Percentiles rank a stretch among this genome's conserved stretches.
Conservation (phyloP, 371 early-diverging fungal genomes). For the Blastocladiella emersonii region DNA sequence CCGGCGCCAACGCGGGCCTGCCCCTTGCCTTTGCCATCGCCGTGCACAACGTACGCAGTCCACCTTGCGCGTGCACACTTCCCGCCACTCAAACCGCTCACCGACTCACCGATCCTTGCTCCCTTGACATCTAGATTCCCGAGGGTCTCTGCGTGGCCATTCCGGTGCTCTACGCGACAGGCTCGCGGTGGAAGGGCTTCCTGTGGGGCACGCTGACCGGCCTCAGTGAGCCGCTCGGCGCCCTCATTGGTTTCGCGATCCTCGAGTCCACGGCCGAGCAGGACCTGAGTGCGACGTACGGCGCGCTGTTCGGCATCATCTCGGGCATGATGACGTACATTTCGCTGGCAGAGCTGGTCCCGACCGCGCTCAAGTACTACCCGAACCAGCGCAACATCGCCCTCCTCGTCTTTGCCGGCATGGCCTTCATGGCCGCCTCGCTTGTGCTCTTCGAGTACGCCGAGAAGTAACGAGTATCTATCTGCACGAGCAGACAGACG, state of each 20-base stretch:
- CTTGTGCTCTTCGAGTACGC: constrained; percentile 7
- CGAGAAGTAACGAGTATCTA: not conserved
- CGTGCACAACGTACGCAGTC: not conserved
- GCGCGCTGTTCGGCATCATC: not conserved
- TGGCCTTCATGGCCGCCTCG: constrained; percentile 13
- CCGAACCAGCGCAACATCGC: constrained; percentile 1
- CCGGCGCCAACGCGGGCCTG: not conserved
- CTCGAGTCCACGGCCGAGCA: not conserved
- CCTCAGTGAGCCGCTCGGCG: constrained; percentile 10
- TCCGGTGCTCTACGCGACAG: constrained; percentile 9
- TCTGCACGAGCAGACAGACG: no score
- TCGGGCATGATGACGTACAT: constrained; percentile 10
- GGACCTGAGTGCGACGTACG: not conserved
- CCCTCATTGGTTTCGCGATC: constrained; percentile 8
- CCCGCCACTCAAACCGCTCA: no score
- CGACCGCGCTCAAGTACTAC: constrained; percentile 8
- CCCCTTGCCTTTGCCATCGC: not conserved
- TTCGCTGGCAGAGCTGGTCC: constrained; percentile 9
- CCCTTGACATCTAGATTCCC: no score
- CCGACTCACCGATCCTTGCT: no score
- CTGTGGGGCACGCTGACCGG: constrained; percentile 9
- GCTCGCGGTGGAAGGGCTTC: constrained; percentile 8
- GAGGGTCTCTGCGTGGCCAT: constrained; percentile 8
- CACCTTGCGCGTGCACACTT: not conserved
- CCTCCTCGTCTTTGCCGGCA: constrained; percentile 7